A percentile compares a stretch with the other conserved stretches of the same genome.
phyloP scores from a whole-genome alignment of 2,329 filamentous ascomycete genomes.

The Scopulariopsis brevicaulis region DNA sequence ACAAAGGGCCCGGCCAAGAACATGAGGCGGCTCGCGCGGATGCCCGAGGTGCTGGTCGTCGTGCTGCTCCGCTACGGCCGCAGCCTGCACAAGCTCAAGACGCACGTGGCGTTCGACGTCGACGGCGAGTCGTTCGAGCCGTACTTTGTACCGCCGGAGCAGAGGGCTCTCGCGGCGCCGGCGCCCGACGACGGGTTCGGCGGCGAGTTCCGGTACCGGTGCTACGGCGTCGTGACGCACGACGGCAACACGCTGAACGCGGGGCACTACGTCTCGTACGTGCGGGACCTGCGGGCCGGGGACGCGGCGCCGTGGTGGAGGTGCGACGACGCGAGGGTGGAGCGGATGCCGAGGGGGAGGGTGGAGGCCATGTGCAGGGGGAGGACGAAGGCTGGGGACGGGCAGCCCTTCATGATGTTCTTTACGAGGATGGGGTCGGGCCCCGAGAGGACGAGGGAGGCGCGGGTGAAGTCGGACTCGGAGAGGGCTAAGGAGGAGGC shows the following conservation, averaged over 20 bases:
- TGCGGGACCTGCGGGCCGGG: conserved; percentile 34
- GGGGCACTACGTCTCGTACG: conserved; percentile 72
- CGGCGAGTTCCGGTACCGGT: conserved; percentile 64
- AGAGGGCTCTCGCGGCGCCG: conserved; percentile 15
- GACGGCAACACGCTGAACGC: conserved; percentile 49
- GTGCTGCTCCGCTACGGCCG: conserved; percentile 51
- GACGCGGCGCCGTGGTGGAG: conserved; percentile 28
- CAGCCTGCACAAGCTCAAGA: conserved; percentile 38
- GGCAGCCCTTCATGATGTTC: not conserved
- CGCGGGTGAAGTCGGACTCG: too few relatives aligned
- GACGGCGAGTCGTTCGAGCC: conserved; percentile 62
- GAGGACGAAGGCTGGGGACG: not conserved
- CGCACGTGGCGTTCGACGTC: conserved; percentile 16
- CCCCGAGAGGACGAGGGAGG: not conserved
- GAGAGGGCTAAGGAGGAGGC: not conserved
- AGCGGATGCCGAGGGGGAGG: not conserved
- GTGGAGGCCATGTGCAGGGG: not conserved
- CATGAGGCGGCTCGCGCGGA: conserved; percentile 59
- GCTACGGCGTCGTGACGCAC: conserved; percentile 77
- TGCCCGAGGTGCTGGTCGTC: conserved; percentile 69
- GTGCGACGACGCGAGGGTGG: conserved; percentile 35
- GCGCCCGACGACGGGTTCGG: conserved; percentile 24
- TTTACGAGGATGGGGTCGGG: not conserved
- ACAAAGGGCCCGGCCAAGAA: conserved; percentile 56
- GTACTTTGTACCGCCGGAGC: conserved; percentile 25